Percentiles rank a stretch among this genome's conserved stretches.
Conservation (phyloP, 164 flowering plant species). For the Akebia trifoliata region DNA sequence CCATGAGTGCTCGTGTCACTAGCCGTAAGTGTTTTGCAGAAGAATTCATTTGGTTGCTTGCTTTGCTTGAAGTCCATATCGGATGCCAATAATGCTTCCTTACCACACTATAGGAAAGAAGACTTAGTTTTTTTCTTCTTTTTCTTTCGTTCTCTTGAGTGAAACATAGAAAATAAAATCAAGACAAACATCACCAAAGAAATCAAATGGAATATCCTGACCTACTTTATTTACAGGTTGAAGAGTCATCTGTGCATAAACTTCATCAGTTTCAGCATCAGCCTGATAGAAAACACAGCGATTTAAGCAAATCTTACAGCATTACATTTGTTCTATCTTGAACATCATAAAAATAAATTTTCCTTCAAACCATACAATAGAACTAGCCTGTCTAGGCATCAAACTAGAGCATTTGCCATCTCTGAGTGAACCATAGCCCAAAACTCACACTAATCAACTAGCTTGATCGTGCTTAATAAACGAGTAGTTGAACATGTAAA, state of each 20-base stretch:
- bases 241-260: constrained; percentile 96
- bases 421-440: no score
- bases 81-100: constrained; percentile 77
- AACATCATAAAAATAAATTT: neutral
- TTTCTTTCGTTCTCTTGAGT: no score
- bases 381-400: neutral
- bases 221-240: constrained; percentile 90
- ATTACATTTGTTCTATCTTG: neutral
- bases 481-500: neutral
- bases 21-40: constrained; percentile 94
- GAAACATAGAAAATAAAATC: neutral
- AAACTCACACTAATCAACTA: no score
- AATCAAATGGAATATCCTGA: constrained; percentile 14
- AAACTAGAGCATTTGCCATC: no score
- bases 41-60: constrained; percentile 87
- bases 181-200: neutral
- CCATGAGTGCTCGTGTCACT: constrained; percentile 99
- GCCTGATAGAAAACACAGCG: constrained; percentile 47
- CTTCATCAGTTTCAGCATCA: constrained; percentile 93
- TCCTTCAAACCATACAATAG: neutral
- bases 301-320: constrained; percentile 2
- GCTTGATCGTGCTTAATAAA: neutral
- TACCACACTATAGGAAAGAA: constrained; percentile 55
- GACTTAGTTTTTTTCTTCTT: neutral
- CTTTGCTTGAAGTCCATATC: constrained; percentile 85